Evolutionary conservation across 1,284 basidiomycete species (phyloP).

Genomic region (Porogramme epimiltina): DNA sequence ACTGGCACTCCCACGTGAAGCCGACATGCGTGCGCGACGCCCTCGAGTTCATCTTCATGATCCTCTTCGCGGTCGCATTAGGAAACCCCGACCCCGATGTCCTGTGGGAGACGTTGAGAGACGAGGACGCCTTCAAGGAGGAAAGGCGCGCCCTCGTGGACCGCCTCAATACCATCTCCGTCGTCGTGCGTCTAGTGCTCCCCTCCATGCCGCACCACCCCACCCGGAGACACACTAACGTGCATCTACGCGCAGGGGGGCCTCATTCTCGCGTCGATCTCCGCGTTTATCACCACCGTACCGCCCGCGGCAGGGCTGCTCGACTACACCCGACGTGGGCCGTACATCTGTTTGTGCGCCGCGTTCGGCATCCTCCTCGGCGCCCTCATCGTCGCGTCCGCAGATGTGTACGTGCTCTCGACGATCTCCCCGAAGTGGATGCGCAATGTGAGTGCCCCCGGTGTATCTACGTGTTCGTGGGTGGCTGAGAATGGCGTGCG

Average conservation of each 20-base stretch:
- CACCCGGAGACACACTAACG: no score
- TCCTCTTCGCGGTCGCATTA: background rate
- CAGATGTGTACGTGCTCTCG: conserved; percentile 14
- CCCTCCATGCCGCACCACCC: no score
- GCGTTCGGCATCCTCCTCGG: conserved; percentile 20
- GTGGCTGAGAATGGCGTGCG: no score
- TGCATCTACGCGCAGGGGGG: conserved; percentile 11
- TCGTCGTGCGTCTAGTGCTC: background rate
- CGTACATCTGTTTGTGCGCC: conserved; percentile 15
- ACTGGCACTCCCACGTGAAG: no score
- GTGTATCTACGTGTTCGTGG: no score
- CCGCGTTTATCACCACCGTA: conserved; percentile 18
- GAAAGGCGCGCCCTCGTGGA: background rate
- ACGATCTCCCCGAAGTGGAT: background rate
- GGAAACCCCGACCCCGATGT: background rate
- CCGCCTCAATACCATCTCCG: background rate
- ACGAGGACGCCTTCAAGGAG: background rate
- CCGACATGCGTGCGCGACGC: no score
- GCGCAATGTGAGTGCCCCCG: background rate
- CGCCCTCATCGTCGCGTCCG: conserved; percentile 20
- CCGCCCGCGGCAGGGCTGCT: conserved; percentile 11
- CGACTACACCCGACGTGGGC: conserved; percentile 15
- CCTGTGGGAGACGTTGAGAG: background rate
- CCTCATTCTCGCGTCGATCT: conserved; percentile 12
- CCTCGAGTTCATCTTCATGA: background rate